Evolutionary conservation across 2,329 filamentous ascomycete species (phyloP).

Genomic region (Fusarium poae): DNA sequence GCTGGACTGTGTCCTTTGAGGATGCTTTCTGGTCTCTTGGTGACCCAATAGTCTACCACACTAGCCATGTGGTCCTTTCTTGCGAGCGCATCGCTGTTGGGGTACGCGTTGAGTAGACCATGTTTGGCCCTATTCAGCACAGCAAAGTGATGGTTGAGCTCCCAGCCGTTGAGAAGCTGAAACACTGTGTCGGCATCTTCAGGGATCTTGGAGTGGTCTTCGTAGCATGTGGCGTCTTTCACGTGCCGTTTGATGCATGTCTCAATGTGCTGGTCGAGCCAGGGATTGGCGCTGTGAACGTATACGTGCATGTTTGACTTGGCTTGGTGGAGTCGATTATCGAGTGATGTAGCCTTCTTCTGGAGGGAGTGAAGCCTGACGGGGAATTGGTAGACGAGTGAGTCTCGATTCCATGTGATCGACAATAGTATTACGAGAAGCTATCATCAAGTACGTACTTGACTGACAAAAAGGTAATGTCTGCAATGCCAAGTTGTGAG

Average conservation of each 20-base stretch:
- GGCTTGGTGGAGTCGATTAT: neutral
- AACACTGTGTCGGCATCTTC: conserved; percentile 42
- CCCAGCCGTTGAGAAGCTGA: conserved; percentile 55
- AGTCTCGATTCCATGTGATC: conserved; percentile 29
- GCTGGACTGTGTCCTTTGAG: conserved; percentile 50
- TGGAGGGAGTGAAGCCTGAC: conserved; percentile 39
- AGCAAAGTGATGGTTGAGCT: conserved; percentile 53
- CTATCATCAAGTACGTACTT: conserved; percentile 17
- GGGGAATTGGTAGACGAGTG: conserved; percentile 5
- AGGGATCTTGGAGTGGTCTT: conserved; percentile 50
- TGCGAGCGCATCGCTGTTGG: conserved; percentile 56
- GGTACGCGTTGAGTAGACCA: conserved; percentile 56
- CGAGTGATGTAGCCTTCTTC: conserved; percentile 24
- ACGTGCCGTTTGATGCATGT: conserved; percentile 49
- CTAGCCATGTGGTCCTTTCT: conserved; percentile 55
- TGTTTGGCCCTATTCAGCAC: conserved; percentile 48
- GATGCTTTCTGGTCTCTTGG: conserved; percentile 53
- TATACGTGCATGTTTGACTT: conserved; percentile 39
- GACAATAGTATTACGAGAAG: neutral
- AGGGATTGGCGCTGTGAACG: conserved; percentile 45
- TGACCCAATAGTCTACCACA: conserved; percentile 55
- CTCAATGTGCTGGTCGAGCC: conserved; percentile 53
- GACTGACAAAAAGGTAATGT: neutral
- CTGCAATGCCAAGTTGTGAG: neutral
- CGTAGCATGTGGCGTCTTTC: conserved; percentile 48